Conservation (phyloP, 106 monocot genomes). For the Dioscorea alata region DNA sequence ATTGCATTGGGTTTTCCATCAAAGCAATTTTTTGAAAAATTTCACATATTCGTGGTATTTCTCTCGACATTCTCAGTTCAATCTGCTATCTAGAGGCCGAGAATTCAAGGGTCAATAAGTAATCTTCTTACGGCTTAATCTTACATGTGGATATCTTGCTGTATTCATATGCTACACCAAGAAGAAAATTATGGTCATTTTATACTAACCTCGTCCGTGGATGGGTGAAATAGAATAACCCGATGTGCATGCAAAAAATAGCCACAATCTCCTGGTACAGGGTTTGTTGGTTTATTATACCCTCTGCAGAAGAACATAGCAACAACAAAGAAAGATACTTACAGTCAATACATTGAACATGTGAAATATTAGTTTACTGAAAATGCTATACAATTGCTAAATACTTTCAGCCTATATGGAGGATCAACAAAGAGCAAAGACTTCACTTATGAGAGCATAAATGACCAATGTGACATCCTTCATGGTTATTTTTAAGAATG, state of each 20-base stretch:
- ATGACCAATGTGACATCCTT: background rate
- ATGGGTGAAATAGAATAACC: slow-evolving; percentile 45
- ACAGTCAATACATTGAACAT: too few relatives aligned
- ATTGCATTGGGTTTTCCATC: background rate
- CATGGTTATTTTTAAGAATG: background rate
- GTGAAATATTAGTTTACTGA: background rate
- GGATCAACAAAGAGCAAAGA: too few relatives aligned
- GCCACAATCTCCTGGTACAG: slow-evolving; percentile 64
- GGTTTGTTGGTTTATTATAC: slow-evolving; percentile 40
- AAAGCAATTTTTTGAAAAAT: background rate
- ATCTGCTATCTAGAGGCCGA: too few relatives aligned
- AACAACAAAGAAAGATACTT: background rate
- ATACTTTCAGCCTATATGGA: background rate
- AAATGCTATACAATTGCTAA: background rate
- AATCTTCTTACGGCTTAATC: too few relatives aligned
- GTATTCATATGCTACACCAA: background rate
- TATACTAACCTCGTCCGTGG: slow-evolving; percentile 34
- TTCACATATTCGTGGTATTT: too few relatives aligned
- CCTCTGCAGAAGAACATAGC: slow-evolving; percentile 25
- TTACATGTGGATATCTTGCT: too few relatives aligned
- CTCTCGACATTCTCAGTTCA: too few relatives aligned
- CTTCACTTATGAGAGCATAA: too few relatives aligned
- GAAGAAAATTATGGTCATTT: background rate
- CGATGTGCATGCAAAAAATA: slow-evolving; percentile 56
- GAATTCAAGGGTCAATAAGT: too few relatives aligned